Evolutionary conservation across 495 filamentous ascomycete genomes (phyloP), one percentile per base, ranked within the genome.

Genomic region (Lichenothelia convexa): DNA sequence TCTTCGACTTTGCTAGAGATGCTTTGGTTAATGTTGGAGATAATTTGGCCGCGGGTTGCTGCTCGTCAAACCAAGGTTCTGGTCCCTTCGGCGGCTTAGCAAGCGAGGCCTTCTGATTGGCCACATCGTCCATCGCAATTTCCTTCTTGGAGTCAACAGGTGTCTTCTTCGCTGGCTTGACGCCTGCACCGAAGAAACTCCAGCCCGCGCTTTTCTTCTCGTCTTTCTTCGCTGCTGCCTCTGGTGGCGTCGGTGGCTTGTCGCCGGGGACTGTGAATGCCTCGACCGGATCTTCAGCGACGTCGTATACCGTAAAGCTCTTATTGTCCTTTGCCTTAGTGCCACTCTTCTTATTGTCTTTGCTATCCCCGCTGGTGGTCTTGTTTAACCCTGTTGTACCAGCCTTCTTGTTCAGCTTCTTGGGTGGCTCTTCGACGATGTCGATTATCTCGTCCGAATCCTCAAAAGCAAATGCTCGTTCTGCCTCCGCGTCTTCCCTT

Each of bases 371-470:
- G 33, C 45, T 48, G 13, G 27, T 32, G 9, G 32, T 13, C 24
- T 29, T 29, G 24, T 13, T 29, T 18, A 21, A 30, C 4, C 16
- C 15, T 32, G 44, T 45, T 32, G 30, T 43, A 38, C 29, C 35
- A 19, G 45, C 47, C 31, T 50, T 45, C 43, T 56, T 55, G 31
- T 43, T 44, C 32, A 46, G 44, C 34, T 44, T 47, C 21, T 40
- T 40, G 39, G 41, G 45, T 18, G 43, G 43, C 2, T 47, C 45
- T 30, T 55, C 48, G 11, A 48, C 37, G 13, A 49, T 43, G 7
- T 38, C 47, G 6, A 56, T 31, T 8, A 56, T 45, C 19, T 57
- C 54, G 18, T 57, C 45, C 15, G 51, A 49, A 18, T 54, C 54
- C 1, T 51, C 53, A 13, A 45, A 30, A 16, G 48, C 40, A 8